Conservation (phyloP, 306 rosid species). For the Argentina anserina region DNA sequence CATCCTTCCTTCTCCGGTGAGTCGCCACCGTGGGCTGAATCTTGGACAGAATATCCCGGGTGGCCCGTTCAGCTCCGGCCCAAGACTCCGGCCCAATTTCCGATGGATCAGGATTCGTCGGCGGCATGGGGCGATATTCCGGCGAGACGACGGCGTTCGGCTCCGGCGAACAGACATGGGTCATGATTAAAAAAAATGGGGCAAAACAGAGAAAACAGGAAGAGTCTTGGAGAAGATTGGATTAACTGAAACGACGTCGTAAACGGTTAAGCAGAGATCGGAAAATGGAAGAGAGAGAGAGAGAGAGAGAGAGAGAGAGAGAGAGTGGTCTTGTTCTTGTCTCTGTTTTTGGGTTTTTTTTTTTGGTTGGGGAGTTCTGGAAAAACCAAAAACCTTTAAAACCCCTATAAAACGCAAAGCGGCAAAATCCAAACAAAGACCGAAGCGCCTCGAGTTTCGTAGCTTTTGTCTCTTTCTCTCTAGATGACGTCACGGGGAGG, state of each 20-base stretch:
- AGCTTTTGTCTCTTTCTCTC: background rate
- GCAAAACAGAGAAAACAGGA: background rate
- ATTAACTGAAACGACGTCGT: constrained; percentile 6
- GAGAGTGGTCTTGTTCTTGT: background rate
- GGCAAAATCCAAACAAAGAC: background rate
- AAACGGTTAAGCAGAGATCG: background rate
- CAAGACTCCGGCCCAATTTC: constrained; percentile 24
- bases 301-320: too few species aligned
- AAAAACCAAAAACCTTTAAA: constrained; percentile 2
- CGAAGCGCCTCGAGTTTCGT: too few species aligned
- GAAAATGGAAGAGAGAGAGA: background rate
- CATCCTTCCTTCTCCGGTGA: constrained; percentile 32
- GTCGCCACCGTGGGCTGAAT: constrained; percentile 40
- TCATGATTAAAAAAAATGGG: constrained; percentile 14
- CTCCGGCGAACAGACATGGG: constrained; percentile 14
- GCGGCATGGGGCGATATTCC: constrained; percentile 13
- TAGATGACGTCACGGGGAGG: background rate
- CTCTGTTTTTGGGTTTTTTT: background rate
- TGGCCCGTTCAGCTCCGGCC: constrained; percentile 27
- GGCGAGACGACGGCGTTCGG: constrained; percentile 1
- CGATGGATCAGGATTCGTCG: constrained; percentile 13
- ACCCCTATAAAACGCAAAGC: background rate
- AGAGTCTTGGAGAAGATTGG: background rate
- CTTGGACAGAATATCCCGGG: constrained; percentile 14
- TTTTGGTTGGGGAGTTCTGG: background rate